phyloP scores from a whole-genome alignment of 2,329 filamentous ascomycete species.

The Epichloe festucae region DNA sequence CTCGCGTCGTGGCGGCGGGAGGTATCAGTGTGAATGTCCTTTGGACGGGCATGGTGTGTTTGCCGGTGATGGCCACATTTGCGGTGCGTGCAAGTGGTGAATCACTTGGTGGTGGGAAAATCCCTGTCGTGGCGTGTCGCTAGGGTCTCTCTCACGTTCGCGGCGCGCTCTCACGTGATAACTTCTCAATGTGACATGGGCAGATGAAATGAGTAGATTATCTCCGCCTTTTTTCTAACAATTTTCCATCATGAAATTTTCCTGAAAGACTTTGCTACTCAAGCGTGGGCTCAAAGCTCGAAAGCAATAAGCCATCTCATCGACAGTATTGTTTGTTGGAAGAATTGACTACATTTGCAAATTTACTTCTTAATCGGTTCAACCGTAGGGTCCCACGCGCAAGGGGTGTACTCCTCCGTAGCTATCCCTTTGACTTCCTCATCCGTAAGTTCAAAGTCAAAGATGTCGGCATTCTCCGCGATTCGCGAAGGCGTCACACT shows the following conservation, averaged over 20 bases:
- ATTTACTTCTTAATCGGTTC: slow-evolving; percentile 28
- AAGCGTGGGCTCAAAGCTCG: too few relatives aligned
- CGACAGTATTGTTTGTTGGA: too few relatives aligned
- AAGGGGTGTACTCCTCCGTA: slow-evolving; percentile 38
- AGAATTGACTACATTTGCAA: too few relatives aligned
- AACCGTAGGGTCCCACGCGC: slow-evolving; percentile 43
- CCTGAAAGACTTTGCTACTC: too few relatives aligned
- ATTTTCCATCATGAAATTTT: too few relatives aligned
- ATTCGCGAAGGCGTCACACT: slow-evolving; percentile 57
- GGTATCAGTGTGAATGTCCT: slow-evolving; percentile 34
- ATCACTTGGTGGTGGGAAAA: not conserved
- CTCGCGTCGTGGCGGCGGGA: slow-evolving; percentile 9
- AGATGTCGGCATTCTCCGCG: slow-evolving; percentile 45
- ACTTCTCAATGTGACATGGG: too few relatives aligned
- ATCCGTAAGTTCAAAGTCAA: slow-evolving; percentile 41
- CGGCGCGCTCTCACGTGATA: not conserved
- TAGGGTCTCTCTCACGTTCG: not conserved
- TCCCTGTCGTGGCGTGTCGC: not conserved
- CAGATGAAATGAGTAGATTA: too few relatives aligned
- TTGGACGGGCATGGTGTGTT: slow-evolving; percentile 22
- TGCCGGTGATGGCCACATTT: slow-evolving; percentile 4
- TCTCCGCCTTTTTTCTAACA: too few relatives aligned
- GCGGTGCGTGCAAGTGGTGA: not conserved
- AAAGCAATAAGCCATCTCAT: too few relatives aligned
- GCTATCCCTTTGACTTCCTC: slow-evolving; percentile 38